These are phyloP conservation scores for Pharus latifolius DNA, from an alignment of 176 grass and related monocot genomes.

Conservation along the genomic window DNA sequence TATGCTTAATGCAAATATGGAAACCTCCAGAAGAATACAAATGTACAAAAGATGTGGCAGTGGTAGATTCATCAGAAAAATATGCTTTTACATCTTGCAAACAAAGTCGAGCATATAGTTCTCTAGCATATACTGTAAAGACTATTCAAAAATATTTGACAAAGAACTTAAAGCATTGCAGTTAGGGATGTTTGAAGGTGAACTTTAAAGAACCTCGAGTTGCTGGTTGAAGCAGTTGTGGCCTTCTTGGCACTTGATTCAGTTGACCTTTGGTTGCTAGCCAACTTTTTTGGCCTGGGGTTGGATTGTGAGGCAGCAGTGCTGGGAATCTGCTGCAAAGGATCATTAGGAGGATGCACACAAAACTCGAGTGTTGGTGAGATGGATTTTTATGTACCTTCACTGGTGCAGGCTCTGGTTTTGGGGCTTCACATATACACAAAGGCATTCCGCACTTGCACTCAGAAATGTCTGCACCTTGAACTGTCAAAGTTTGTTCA, in stretches of 20 bases:
- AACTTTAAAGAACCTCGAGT: conserved; percentile 57
- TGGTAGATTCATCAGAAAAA: background rate
- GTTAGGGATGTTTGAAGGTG: background rate
- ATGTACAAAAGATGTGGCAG: background rate
- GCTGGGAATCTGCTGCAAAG: conserved; percentile 35
- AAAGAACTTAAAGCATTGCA: background rate
- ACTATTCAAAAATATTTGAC: background rate
- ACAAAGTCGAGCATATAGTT: background rate
- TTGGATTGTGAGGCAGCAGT: conserved; percentile 37
- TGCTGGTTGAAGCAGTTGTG: conserved; percentile 55
- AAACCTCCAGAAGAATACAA: background rate
- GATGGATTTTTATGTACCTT: conserved; percentile 27
- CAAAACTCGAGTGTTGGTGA: background rate
- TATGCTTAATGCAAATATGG: background rate
- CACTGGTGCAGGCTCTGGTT: conserved; percentile 43
- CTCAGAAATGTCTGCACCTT: conserved; percentile 23
- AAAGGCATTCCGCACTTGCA: conserved; percentile 99
- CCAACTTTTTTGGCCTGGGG: conserved; percentile 61
- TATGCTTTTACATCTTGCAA: background rate
- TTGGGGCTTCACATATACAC: conserved; percentile 88
- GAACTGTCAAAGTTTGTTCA: conserved; percentile 10
- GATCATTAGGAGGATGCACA: background rate
- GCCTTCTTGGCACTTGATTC: conserved; percentile 50
- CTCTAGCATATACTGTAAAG: background rate
- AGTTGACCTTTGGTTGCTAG: conserved; percentile 26